These are phyloP conservation scores for Eucalyptus regnans DNA, from an alignment of 345 rosid genomes.

Conservation along the genomic window DNA sequence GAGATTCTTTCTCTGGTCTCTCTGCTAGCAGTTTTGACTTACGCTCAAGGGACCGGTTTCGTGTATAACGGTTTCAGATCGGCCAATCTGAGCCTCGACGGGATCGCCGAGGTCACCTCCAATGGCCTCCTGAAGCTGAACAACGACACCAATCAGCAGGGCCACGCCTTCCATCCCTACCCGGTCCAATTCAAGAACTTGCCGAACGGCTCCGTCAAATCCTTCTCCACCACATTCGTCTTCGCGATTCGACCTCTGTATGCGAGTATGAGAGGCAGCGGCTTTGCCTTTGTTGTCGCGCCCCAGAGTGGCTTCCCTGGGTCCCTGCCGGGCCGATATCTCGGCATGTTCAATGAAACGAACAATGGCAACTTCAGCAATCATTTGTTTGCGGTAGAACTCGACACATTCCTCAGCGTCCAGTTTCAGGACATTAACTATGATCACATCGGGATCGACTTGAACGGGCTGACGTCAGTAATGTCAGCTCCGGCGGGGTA, in stretches of 20 bases:
- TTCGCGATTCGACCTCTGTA: background rate
- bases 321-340: constrained; percentile 19
- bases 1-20: background rate
- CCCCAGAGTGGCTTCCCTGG: constrained; percentile 38
- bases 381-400: constrained; percentile 42
- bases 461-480: constrained; percentile 28
- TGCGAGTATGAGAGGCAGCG: constrained; percentile 21
- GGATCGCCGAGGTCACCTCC: constrained; percentile 9
- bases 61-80: background rate
- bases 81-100: constrained; percentile 22
- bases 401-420: constrained; percentile 24
- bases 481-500: constrained; percentile 25
- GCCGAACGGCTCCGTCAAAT: constrained; percentile 1
- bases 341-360: constrained; percentile 35
- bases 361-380: constrained; percentile 27
- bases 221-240: constrained; percentile 41
- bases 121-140: constrained; percentile 40
- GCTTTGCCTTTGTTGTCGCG: constrained; percentile 46
- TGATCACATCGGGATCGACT: constrained; percentile 57
- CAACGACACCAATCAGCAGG: constrained; percentile 18
- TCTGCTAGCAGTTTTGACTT: background rate
- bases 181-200: constrained; percentile 25
- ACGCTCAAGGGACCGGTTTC: background rate
- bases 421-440: constrained; percentile 26
- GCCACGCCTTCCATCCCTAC: constrained; percentile 39